Evolutionary conservation across 352 stramenopile genomes (phyloP).

Genomic region (Pythium periplocum): DNA sequence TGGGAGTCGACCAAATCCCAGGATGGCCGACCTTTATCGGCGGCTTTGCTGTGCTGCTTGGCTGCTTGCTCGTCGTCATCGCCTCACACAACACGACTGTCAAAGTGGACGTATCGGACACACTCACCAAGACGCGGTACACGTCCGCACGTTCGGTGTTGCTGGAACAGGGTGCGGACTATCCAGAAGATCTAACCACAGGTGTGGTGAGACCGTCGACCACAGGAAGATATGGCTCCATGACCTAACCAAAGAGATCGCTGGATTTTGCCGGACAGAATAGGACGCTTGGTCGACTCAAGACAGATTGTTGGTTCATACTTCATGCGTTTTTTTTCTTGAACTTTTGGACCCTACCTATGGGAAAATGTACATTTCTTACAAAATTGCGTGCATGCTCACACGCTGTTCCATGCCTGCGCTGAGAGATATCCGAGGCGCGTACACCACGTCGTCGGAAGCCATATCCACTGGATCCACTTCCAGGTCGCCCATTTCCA

Average conservation of each 20-base stretch:
- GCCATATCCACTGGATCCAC: slow-evolving; percentile 17
- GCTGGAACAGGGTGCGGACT: background rate
- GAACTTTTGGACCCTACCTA: too few relatives aligned
- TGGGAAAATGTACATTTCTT: background rate
- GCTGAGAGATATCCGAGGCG: slow-evolving; percentile 15
- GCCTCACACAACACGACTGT: slow-evolving; percentile 28
- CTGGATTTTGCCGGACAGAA: too few relatives aligned
- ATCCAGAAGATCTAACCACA: too few relatives aligned
- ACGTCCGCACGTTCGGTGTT: slow-evolving; percentile 5
- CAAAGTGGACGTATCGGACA: slow-evolving; percentile 34
- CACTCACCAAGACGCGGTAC: slow-evolving; percentile 20
- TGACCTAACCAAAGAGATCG: too few relatives aligned
- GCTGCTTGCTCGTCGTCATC: slow-evolving; percentile 38
- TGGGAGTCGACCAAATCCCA: slow-evolving; percentile 33
- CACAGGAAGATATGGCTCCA: too few relatives aligned
- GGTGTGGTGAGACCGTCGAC: too few relatives aligned
- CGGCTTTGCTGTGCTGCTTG: slow-evolving; percentile 25
- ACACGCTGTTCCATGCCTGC: slow-evolving; percentile 8
- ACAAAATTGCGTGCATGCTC: slow-evolving; percentile 26
- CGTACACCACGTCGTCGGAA: slow-evolving; percentile 17
- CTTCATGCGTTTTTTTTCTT: too few relatives aligned
- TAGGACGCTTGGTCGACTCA: too few relatives aligned
- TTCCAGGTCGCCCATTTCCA: slow-evolving; percentile 6
- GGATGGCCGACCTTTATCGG: slow-evolving; percentile 36
- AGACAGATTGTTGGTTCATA: too few relatives aligned